Evolutionary conservation across 2,329 filamentous ascomycete species (phyloP).

Genomic region (Sclerotinia minor): DNA sequence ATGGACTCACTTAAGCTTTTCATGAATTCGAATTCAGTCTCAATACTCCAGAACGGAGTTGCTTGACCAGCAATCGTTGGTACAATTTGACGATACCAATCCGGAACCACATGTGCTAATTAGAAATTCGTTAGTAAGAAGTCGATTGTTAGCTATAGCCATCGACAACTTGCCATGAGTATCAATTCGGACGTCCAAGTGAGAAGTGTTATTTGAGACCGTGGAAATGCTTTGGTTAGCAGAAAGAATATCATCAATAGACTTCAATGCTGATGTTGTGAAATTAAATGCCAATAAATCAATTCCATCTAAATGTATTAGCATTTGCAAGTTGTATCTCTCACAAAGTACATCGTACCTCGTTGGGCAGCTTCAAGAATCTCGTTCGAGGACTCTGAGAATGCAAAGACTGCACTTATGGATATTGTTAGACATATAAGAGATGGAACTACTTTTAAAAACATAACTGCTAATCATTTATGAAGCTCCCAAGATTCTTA

Average conservation of each 20-base stretch:
- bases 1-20: not conserved
- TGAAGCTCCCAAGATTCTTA: not conserved
- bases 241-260: not conserved
- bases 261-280: constrained; percentile 1
- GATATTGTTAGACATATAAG: not conserved
- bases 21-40: constrained; percentile 13
- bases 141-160: not conserved
- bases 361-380: not conserved
- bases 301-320: constrained; percentile 8
- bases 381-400: not conserved
- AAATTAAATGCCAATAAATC: constrained; percentile 5
- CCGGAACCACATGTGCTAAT: constrained; percentile 6
- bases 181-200: not conserved
- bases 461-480: not conserved
- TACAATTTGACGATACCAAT: constrained; percentile 4
- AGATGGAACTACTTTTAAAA: not conserved
- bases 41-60: constrained; percentile 10
- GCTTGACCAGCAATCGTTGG: not conserved
- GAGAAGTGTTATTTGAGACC: not conserved
- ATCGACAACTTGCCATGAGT: constrained; percentile 3
- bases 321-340: not conserved
- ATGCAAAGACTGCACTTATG: not conserved
- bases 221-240: no score
- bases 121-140: not conserved
- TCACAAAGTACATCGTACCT: not conserved